These are phyloP conservation scores for Cyanidioschyzon merolae DNA, from an alignment of 23 red algal species.

Conservation along the genomic window DNA sequence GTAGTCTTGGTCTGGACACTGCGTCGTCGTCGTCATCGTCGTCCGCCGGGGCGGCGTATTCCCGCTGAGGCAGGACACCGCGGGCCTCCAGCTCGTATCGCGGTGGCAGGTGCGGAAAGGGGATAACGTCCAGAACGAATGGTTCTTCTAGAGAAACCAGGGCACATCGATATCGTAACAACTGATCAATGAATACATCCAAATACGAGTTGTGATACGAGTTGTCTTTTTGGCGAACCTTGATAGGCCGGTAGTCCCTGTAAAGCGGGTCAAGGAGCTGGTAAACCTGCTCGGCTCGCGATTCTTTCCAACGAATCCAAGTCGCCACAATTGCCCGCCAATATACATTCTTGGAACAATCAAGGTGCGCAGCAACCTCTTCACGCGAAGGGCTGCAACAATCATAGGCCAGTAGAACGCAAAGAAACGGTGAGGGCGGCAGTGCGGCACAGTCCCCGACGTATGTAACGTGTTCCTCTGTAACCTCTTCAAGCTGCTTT, in stretches of 20 bases:
- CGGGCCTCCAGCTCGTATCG: slow-evolving; percentile 6
- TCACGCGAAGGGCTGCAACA: background rate
- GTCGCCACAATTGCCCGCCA: background rate
- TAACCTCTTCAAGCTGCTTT: background rate
- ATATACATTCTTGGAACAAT: background rate
- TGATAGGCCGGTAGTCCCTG: background rate
- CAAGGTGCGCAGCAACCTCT: background rate
- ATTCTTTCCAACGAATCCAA: background rate
- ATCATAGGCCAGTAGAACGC: background rate
- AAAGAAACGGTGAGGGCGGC: slow-evolving; percentile 8
- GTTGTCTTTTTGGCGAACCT: background rate
- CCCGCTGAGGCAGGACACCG: background rate
- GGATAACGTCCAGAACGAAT: background rate
- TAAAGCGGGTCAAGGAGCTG: slow-evolving; percentile 2
- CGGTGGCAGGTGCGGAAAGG: background rate
- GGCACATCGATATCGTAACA: background rate
- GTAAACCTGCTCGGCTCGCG: background rate
- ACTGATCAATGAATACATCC: background rate
- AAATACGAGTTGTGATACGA: background rate
- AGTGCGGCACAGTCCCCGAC: background rate
- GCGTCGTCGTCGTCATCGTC: too few species aligned
- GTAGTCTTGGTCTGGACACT: too few species aligned
- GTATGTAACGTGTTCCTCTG: background rate
- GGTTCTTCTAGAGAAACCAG: background rate
- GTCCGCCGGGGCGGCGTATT: background rate